phyloP scores from a whole-genome alignment of 441 rosid species.

The Syzygium malaccense region DNA sequence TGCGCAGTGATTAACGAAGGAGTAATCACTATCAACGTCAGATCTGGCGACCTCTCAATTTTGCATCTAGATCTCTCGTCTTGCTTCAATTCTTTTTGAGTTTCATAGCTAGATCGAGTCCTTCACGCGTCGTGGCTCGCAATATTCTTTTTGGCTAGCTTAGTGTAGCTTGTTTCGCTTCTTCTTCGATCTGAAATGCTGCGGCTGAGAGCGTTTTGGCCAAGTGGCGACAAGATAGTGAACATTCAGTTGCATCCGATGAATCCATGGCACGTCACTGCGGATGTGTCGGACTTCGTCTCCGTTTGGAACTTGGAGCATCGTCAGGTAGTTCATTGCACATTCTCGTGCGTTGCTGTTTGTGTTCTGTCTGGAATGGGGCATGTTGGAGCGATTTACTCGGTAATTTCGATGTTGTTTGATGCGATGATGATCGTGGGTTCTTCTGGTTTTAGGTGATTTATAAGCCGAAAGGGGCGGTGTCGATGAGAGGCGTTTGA shows the following conservation, averaged over 20 bases:
- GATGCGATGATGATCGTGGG: neutral
- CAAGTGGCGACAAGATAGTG: slow-evolving; percentile 68
- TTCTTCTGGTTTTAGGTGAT: neutral
- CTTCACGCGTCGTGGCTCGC: no score
- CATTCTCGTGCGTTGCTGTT: neutral
- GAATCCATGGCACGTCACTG: slow-evolving; percentile 97
- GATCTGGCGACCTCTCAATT: no score
- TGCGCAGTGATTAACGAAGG: no score
- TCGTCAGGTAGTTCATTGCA: slow-evolving; percentile 48
- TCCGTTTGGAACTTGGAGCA: slow-evolving; percentile 99
- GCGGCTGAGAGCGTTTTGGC: slow-evolving; percentile 81
- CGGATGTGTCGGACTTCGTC: slow-evolving; percentile 92
- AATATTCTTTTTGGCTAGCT: no score
- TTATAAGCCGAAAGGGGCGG: no score
- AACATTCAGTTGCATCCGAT: slow-evolving; percentile 95
- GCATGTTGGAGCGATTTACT: neutral
- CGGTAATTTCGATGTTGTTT: neutral
- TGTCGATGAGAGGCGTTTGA: no score
- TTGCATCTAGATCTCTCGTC: no score
- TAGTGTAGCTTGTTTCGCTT: no score
- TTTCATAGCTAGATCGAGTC: no score
- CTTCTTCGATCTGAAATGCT: slow-evolving; percentile 32
- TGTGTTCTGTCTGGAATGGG: neutral
- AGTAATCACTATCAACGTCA: no score
- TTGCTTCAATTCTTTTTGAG: no score